Base-by-base conservation (phyloP, 371 early-diverging fungal species). In the Mycotypha africana region DNA sequence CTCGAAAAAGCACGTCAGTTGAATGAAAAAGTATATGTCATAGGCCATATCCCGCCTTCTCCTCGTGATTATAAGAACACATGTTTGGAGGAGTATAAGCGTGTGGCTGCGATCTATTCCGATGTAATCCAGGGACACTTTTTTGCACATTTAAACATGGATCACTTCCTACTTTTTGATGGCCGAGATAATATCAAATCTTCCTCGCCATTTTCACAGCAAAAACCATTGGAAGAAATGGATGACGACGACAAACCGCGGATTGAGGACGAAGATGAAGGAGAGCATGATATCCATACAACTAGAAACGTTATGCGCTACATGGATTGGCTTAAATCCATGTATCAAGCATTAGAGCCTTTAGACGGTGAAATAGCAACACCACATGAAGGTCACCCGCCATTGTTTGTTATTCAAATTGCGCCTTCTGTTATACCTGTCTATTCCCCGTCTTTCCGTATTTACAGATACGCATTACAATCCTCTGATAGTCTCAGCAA, bases 71-170 rank as follows among this genome's bases (percentile, higher is more conserved):
- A 89, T 54, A 78, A 73, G 8, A 51, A 49, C 36, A 60, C 76
- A 4, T 91, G 92, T 49, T 71, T 79, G 46, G 56, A 53, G 9
- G 67, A 60, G 11, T 91, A 86, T 50, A 57, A 76, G 17, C 65
- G 67, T 37, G 65, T 87, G 24, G 67, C 86, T 12, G 59, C 77
- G 2, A 54, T 62, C 32, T 79, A 70, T 60, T 57, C 74, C 53
- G 79, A 87, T 45, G 65, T 78, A 1, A 81, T 91, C 37, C 60
- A 74, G 21, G 84, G 86, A 15, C 88, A 88, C 61, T 67, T 88
- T 43, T 88, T 70, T 56, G 92, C 91, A 3, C 92, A 91, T 65
- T 75, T 83, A 53, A 91, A 91, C 62, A 82, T 82, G 65, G 92
- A 91, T 51, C 80, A 84, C 43, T 85, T 88, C 48, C 57, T 78